Percentiles rank a stretch among this genome's conserved stretches.
Evolutionary conservation across 2,329 filamentous ascomycete species (phyloP).

Genomic region (Fusarium sp.): DNA sequence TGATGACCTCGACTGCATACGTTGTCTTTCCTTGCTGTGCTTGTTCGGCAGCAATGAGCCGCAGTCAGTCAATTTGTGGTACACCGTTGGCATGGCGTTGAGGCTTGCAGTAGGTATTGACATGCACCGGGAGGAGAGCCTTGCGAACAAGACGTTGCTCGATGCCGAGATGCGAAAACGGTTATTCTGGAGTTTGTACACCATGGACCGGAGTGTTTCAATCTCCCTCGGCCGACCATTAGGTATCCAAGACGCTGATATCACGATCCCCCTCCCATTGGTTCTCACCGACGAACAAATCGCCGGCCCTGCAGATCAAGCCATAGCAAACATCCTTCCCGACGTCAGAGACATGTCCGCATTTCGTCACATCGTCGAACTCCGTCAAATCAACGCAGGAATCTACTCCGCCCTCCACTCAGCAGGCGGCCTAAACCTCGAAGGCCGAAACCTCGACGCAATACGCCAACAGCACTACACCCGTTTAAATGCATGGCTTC

Average conservation of each 20-base stretch:
- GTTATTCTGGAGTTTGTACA: constrained; percentile 40
- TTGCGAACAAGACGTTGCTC: constrained; percentile 17
- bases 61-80: constrained; percentile 40
- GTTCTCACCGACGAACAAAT: constrained; percentile 36
- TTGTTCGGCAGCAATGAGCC: constrained; percentile 42
- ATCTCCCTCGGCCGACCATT: constrained; percentile 36
- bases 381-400: constrained; percentile 33
- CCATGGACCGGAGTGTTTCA: constrained; percentile 40
- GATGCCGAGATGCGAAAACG: constrained; percentile 41
- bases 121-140: constrained; percentile 36
- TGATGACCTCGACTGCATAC: constrained; percentile 37
- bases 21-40: constrained; percentile 37
- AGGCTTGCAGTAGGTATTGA: constrained; percentile 40
- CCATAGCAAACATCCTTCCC: constrained; percentile 30
- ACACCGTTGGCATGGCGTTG: constrained; percentile 39
- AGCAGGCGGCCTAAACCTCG: constrained; percentile 30
- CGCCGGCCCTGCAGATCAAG: constrained; percentile 13
- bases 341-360: constrained; percentile 40
- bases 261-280: constrained; percentile 32
- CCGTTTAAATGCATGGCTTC: constrained; percentile 37
- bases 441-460: constrained; percentile 29
- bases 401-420: constrained; percentile 41
- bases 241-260: constrained; percentile 39
- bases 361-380: constrained; percentile 37
- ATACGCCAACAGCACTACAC: constrained; percentile 40